Evolutionary conservation across 2,329 filamentous ascomycete genomes (phyloP).

Genomic region (Aspergillus flavus): DNA sequence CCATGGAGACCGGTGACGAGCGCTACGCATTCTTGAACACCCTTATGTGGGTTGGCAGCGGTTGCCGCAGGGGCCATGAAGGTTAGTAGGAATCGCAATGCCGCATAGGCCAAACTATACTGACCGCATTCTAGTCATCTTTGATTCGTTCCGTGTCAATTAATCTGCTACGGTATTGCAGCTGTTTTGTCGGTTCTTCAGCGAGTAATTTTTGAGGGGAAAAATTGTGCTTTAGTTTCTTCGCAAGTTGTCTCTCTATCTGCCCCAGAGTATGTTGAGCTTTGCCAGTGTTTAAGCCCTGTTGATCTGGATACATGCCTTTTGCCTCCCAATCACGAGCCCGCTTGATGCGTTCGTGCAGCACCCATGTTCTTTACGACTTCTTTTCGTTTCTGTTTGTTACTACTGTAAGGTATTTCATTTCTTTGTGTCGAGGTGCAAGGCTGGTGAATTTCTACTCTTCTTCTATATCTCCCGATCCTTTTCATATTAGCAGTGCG

Average conservation of each 20-base stretch:
- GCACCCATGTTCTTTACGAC: slow-evolving; percentile 4
- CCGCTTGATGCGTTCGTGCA: slow-evolving; percentile 3
- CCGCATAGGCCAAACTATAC: not conserved
- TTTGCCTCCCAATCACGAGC: slow-evolving; percentile 2
- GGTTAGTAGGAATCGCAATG: slow-evolving; percentile 31
- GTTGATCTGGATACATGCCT: slow-evolving; percentile 2
- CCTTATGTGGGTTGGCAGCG: slow-evolving; percentile 54
- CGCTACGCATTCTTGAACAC: slow-evolving; percentile 54
- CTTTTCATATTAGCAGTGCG: not conserved
- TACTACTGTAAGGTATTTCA: slow-evolving; percentile 1
- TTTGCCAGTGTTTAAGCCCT: slow-evolving; percentile 1
- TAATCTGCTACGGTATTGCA: slow-evolving; percentile 20
- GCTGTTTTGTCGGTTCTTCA: slow-evolving; percentile 27
- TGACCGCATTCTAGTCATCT: slow-evolving; percentile 25
- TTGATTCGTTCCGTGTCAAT: slow-evolving; percentile 32
- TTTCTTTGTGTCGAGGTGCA: slow-evolving; percentile 2
- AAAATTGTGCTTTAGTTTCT: slow-evolving; percentile 21
- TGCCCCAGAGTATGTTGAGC: not conserved
- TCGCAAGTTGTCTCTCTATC: slow-evolving; percentile 3
- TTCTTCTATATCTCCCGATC: not conserved
- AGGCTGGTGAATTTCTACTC: not conserved
- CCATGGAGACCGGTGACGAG: slow-evolving; percentile 54
- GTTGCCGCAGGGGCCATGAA: slow-evolving; percentile 50
- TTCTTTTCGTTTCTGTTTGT: not conserved
- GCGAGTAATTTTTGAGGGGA: slow-evolving; percentile 27